A percentile compares a stretch with the other conserved stretches of the same genome.
Conservation (phyloP, 441 rosid species). For the Populus hybrid region DNA sequence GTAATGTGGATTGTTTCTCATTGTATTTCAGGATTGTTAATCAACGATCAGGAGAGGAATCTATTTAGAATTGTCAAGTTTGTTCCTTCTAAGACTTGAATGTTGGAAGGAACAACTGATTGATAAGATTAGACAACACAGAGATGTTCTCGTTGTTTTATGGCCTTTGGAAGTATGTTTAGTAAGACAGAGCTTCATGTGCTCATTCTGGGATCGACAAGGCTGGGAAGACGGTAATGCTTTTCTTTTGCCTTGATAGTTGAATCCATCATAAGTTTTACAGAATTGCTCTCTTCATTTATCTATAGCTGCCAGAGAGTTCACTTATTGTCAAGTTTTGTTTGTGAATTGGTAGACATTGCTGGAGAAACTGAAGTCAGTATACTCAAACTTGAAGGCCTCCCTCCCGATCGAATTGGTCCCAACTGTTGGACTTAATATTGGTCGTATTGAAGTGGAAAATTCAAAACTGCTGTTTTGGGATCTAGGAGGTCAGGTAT, state of each 20-base stretch:
- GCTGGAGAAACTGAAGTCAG: constrained; percentile 90
- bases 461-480: constrained; percentile 89
- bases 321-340: constrained; percentile 6
- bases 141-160: constrained; percentile 96
- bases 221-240: constrained; percentile 89
- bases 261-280: background rate
- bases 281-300: background rate
- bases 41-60: constrained; percentile 14
- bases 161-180: constrained; percentile 84
- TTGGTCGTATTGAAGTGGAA: constrained; percentile 81
- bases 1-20: background rate
- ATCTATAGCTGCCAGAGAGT: background rate
- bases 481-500: constrained; percentile 99
- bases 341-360: constrained; percentile 53
- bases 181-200: constrained; percentile 90
- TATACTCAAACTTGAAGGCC: constrained; percentile 75
- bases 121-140: constrained; percentile 20
- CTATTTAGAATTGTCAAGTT: constrained; percentile 12
- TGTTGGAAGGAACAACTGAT: constrained; percentile 19
- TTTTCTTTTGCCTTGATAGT: constrained; percentile 1
- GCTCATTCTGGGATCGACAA: constrained; percentile 95
- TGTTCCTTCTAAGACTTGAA: constrained; percentile 18
- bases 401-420: constrained; percentile 95
- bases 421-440: constrained; percentile 95
- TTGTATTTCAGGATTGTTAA: constrained; percentile 23